Evolutionary conservation across 2,329 filamentous ascomycete species (phyloP), one percentile per base, ranked within the genome.

Genomic region (Microdochium paspali): DNA sequence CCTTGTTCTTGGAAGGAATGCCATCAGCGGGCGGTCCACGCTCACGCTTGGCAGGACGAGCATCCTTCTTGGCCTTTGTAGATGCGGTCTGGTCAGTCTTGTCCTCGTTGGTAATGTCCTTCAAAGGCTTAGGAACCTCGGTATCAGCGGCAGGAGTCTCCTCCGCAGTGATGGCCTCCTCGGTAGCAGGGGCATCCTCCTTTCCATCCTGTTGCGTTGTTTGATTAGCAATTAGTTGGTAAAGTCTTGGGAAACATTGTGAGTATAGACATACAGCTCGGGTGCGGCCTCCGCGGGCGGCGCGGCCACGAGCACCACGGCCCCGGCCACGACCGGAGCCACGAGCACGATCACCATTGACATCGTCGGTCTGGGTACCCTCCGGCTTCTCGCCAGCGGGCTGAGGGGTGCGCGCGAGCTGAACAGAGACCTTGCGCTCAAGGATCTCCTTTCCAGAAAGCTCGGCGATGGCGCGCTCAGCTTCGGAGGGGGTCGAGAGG

Each of bases 1-100:
- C 89, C 86, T 98, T 98, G 71, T 87, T 97, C 85, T 96, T 96
- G 71, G 91, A 97, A 56, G 93, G 85, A 63, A 98, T 88, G 59
- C 93, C 93, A 67, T 98, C 91, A 70, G 95, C 91, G 51, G 93
- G 93, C 56, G 93, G 93, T 54, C 93, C 93, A 69, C 93, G 90
- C 81, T 96, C 79, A 59, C 80, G 77, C 61, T 77, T 77, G 61
- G 72, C 71, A 60, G 71, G 68, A 53, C 76, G 77, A 60, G 69
- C 64, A 64, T 77, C 70, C 50, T 54, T 47, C 53, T 51, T 59
- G 55, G 61, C 62, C 50, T 54, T 47, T 52, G 51, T 59, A 56
- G 61, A 62, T 25, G 62, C 59, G 54, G 50, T 50, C 31, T 57
- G 52, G 55, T 61, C 60, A 59, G 61, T 51, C 57, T 64, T 68